Conservation (phyloP, 306 rosid species). For the Psophocarpus tetragonolobus region DNA sequence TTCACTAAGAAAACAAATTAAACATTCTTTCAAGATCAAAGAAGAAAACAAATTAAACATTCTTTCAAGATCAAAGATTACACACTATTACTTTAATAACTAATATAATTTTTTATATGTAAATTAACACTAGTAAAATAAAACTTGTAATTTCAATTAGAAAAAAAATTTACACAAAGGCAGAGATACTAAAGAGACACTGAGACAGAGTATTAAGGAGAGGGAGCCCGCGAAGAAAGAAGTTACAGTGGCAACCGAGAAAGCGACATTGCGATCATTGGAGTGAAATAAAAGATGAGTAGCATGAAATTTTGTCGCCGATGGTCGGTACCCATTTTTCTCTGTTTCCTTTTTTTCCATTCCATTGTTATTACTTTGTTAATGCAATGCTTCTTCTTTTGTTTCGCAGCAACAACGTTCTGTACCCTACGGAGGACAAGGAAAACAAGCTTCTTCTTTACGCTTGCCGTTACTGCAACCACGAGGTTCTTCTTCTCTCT, state of each 20-base stretch:
- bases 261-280: neutral
- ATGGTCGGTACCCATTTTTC: slow-evolving; percentile 50
- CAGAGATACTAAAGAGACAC: no score
- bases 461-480: slow-evolving; percentile 80
- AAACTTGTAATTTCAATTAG: no score
- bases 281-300: slow-evolving; percentile 56
- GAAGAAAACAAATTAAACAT: no score
- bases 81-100: no score
- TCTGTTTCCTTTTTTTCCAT: neutral
- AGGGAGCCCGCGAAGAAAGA: neutral
- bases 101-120: neutral
- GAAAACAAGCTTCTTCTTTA: slow-evolving; percentile 68
- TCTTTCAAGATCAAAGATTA: no score
- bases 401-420: slow-evolving; percentile 68
- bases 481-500: slow-evolving; percentile 50
- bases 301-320: slow-evolving; percentile 84
- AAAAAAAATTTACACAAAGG: neutral
- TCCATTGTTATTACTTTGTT: neutral
- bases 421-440: slow-evolving; percentile 76
- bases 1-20: no score
- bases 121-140: no score
- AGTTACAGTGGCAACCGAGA: neutral
- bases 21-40: no score
- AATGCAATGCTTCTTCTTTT: neutral
- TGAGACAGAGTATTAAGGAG: neutral